Base-by-base conservation (phyloP, 164 flowering plant genomes). In the Malania oleifera region DNA sequence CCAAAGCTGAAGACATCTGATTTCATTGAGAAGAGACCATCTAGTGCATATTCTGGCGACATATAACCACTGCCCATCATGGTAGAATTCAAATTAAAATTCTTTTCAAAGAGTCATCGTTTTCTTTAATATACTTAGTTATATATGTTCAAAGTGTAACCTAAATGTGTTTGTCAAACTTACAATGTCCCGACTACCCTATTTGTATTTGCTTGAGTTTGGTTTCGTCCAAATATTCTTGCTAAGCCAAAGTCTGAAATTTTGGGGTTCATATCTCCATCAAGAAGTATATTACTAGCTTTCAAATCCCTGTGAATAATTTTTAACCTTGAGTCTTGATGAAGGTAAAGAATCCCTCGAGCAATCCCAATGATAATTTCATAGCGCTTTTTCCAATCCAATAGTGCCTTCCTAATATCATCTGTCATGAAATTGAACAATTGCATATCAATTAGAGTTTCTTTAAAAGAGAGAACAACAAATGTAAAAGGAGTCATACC, bases 171-270 rank as follows among this genome's bases (percentile, higher is more conserved):
- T 1, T 19, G 43, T 31, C 41, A 24, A 7, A 61, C 52, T 50
- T 66, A 70, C 74, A 56, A 70, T 55, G 77, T 73, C 38, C 78
- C 78, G 12, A 71, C 75, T 3, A 71, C 71, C 22, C 59, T 44
- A 3, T 38, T 55, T 5, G 73, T 74, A 13, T 59, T 75, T 24
- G 43, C 68, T 63, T 62, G 52, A 5, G 25, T 56, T 52, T 76
- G 55, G 12, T 73, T 62, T 7, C 45, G 63, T 52, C 71, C 67
- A 25, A 70, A 76, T 18, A 69, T 67, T 41, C 69, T 67, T 5
- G 75, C 76, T 65, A 66, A 54, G 1, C 80, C 83, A 54, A 78
- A 78, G 55, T 71, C 74, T 24, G 77, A 66, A 14, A 80, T 77
- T 49, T 75, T 80, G 2, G 81, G 79, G 29, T 63, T 68, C 76